Evolutionary conservation across 1,284 basidiomycete genomes (phyloP).

Genomic region (Austroboletus sp.): DNA sequence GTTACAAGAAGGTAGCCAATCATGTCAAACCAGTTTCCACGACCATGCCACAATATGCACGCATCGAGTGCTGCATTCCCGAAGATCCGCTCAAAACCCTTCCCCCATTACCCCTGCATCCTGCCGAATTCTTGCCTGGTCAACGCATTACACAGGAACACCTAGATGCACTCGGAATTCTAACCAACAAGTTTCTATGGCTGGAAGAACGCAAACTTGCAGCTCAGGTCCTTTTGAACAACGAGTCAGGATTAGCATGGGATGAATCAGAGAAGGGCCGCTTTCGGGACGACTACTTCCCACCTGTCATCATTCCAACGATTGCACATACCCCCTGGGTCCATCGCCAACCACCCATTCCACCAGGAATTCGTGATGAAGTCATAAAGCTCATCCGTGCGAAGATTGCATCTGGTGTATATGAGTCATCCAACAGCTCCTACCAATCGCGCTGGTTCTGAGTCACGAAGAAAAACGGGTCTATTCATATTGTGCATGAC

Average conservation of each 20-base stretch:
- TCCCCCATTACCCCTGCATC: background rate
- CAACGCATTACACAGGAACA: background rate
- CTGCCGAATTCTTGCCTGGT: background rate
- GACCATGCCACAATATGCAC: constrained; percentile 15
- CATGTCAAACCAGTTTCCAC: constrained; percentile 11
- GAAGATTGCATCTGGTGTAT: constrained; percentile 33
- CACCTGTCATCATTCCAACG: constrained; percentile 12
- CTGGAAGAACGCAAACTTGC: constrained; percentile 23
- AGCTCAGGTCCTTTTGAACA: background rate
- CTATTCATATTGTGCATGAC: constrained; percentile 19
- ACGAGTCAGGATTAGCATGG: constrained; percentile 21
- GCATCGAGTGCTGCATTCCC: constrained; percentile 7
- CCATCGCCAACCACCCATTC: constrained; percentile 13
- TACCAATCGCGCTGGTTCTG: constrained; percentile 26
- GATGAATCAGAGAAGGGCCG: constrained; percentile 17
- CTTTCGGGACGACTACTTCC: constrained; percentile 18
- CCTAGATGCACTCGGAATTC: background rate
- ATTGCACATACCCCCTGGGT: constrained; percentile 25
- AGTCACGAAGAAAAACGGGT: constrained; percentile 6
- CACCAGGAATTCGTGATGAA: constrained; percentile 17
- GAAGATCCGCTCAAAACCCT: constrained; percentile 5
- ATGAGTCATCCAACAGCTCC: constrained; percentile 32
- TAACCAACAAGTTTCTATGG: constrained; percentile 20
- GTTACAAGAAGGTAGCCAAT: background rate
- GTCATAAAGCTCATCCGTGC: constrained; percentile 30